These are phyloP conservation scores for Seiridium cupressi DNA, from an alignment of 2,329 filamentous ascomycete species.

Conservation along the genomic window DNA sequence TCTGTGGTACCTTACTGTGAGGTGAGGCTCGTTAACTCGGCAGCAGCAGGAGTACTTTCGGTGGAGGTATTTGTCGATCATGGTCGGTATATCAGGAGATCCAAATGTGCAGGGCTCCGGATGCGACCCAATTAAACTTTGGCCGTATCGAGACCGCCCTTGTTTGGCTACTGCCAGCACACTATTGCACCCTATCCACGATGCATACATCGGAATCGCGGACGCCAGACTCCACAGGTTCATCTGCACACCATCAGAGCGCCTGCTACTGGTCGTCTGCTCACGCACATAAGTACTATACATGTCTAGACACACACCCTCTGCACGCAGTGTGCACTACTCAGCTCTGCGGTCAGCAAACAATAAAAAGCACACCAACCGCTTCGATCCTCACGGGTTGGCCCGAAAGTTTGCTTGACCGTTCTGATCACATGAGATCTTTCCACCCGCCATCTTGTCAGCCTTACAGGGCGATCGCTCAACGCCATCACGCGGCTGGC, in stretches of 20 bases:
- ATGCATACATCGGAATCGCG: neutral
- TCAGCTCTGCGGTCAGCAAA: neutral
- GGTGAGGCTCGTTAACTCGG: neutral
- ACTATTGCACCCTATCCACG: neutral
- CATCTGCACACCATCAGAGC: neutral
- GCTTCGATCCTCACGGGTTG: neutral
- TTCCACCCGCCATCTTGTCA: neutral
- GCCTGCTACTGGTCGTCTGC: neutral
- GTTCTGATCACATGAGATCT: neutral
- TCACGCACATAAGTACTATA: neutral
- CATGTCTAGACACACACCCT: slow-evolving; percentile 2
- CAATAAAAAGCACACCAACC: neutral
- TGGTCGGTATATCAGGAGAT: neutral
- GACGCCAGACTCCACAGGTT: neutral
- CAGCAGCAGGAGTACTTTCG: neutral
- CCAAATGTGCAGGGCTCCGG: neutral
- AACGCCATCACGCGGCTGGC: neutral
- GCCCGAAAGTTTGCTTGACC: neutral
- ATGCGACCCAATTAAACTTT: neutral
- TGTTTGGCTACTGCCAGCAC: neutral
- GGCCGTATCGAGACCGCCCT: neutral
- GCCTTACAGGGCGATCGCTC: slow-evolving; percentile 6
- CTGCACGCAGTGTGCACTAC: neutral
- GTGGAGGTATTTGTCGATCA: neutral
- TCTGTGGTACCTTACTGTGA: neutral